These are phyloP conservation scores for Phytopythium aichiense DNA, from an alignment of 352 stramenopile species.

Conservation along the genomic window DNA sequence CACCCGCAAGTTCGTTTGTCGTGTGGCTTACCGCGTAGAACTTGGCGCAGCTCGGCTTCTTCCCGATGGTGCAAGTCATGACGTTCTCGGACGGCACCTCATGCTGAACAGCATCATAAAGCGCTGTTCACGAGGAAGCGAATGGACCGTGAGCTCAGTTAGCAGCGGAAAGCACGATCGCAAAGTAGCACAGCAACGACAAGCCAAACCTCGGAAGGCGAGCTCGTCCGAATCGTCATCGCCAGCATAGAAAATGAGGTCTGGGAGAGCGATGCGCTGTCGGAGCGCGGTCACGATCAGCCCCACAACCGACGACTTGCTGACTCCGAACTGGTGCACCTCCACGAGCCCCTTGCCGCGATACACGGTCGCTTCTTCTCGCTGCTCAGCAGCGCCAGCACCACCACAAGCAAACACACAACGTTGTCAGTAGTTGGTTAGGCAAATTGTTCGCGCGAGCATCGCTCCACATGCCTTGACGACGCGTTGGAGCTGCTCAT, in stretches of 20 bases:
- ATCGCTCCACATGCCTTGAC: conserved; percentile 55
- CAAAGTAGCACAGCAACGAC: conserved; percentile 34
- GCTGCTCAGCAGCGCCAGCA: conserved; percentile 19
- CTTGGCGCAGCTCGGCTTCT: conserved; percentile 95
- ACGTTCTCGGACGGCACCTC: conserved; percentile 44
- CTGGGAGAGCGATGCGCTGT: conserved; percentile 58
- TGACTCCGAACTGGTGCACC: conserved; percentile 70
- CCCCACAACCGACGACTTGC: conserved; percentile 51
- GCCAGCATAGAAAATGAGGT: conserved; percentile 96
- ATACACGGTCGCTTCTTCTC: conserved; percentile 47
- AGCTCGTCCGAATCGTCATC: conserved; percentile 98
- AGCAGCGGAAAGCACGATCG: background rate
- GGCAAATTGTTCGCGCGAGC: background rate
- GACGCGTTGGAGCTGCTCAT: conserved; percentile 94
- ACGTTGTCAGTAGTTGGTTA: background rate
- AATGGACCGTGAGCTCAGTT: background rate
- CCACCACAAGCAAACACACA: background rate
- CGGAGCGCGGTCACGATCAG: conserved; percentile 57
- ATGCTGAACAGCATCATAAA: conserved; percentile 35
- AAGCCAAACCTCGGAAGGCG: conserved; percentile 49
- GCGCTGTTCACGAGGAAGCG: conserved; percentile 20
- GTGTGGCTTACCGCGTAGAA: conserved; percentile 84
- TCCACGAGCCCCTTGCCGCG: conserved; percentile 69
- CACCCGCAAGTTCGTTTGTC: background rate
- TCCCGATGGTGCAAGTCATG: conserved; percentile 95